phyloP scores from a whole-genome alignment of 441 rosid species.

The Populus hybrid region DNA sequence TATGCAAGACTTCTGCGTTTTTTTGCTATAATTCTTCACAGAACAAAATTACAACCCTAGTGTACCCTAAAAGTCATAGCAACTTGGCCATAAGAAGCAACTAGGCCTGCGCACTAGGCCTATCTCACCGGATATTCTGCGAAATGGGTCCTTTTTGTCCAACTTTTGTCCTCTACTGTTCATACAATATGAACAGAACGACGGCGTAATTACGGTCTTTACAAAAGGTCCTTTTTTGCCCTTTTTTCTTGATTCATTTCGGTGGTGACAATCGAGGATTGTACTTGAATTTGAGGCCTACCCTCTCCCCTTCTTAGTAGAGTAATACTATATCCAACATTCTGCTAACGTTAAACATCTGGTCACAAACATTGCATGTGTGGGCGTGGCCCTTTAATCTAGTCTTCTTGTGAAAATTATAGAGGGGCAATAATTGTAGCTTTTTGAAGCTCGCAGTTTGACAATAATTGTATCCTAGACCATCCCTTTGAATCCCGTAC shows the following conservation, averaged over 20 bases:
- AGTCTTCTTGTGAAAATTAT: not conserved
- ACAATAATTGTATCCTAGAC: not conserved
- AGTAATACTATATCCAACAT: not conserved
- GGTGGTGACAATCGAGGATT: not conserved
- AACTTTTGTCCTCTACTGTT: constrained; percentile 10
- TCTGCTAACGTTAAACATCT: not conserved
- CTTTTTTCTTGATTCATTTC: not conserved
- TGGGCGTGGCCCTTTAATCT: not conserved
- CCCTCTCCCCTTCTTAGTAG: too few species aligned
- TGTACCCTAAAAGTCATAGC: not conserved
- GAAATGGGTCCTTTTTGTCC: constrained; percentile 10
- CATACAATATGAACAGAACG: not conserved
- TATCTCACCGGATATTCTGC: constrained; percentile 14
- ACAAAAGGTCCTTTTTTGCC: not conserved
- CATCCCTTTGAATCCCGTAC: not conserved
- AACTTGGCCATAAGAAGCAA: not conserved
- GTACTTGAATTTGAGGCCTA: not conserved
- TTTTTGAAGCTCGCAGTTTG: not conserved
- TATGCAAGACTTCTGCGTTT: not conserved
- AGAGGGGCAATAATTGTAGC: not conserved
- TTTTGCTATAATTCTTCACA: not conserved
- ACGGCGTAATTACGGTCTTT: not conserved
- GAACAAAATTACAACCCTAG: not conserved
- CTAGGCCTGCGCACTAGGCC: not conserved
- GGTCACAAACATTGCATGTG: not conserved